Conservation (phyloP, 805 yeast species). For the Blastobotrys mokoenaii region DNA sequence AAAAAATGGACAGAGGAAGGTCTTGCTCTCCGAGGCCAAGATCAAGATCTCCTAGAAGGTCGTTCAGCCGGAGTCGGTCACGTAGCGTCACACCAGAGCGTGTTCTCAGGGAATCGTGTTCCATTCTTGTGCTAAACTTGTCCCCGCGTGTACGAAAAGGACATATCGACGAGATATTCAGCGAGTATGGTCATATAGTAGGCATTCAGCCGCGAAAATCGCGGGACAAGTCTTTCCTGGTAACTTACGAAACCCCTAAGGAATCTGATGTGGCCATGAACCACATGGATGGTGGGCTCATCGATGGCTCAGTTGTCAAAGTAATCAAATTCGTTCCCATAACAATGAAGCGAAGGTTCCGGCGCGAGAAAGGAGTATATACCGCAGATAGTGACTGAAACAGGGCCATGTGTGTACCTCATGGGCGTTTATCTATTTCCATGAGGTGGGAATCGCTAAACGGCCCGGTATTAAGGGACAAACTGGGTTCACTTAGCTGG, state of each 20-base stretch:
- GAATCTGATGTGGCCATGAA: slow-evolving; percentile 10
- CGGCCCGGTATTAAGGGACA: too few relatives aligned
- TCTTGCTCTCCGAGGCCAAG: background rate
- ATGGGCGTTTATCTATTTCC: too few relatives aligned
- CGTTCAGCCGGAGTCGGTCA: slow-evolving; percentile 1
- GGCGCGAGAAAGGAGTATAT: background rate
- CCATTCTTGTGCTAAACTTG: slow-evolving; percentile 4
- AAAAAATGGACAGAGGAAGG: background rate
- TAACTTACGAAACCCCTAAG: slow-evolving; percentile 7
- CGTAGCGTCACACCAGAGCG: slow-evolving; percentile 6
- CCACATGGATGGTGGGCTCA: slow-evolving; percentile 15
- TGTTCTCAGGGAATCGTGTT: slow-evolving; percentile 1
- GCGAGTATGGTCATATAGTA: slow-evolving; percentile 9
- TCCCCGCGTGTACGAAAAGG: background rate
- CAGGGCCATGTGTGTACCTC: background rate
- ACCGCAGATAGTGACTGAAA: background rate
- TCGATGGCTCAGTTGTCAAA: slow-evolving; percentile 6
- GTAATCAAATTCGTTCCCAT: background rate
- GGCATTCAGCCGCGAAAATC: slow-evolving; percentile 4
- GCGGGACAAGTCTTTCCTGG: background rate
- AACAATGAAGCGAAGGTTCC: background rate
- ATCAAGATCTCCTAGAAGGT: background rate
- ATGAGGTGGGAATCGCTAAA: too few relatives aligned
- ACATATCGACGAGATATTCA: slow-evolving; percentile 16
- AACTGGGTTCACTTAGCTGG: background rate